Evolutionary conservation across 1,284 basidiomycete species (phyloP).

Genomic region (Boletellus deceptivus): DNA sequence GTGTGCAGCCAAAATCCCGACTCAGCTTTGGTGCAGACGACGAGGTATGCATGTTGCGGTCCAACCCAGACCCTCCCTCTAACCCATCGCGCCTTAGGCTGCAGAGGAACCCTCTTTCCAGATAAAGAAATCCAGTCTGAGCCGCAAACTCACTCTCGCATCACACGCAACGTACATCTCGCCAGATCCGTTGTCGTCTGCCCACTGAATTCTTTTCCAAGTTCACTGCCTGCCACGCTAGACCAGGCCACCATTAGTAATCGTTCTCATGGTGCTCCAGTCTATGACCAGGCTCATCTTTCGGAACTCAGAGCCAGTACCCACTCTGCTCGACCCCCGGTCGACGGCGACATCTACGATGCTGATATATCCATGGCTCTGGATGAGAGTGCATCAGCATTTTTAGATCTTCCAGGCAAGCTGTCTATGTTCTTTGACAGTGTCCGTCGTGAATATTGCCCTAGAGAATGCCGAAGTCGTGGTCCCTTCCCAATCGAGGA

Average conservation of each 20-base stretch:
- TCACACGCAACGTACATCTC: conserved; percentile 48
- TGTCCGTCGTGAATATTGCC: conserved; percentile 3
- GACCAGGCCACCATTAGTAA: conserved; percentile 54
- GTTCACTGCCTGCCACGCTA: conserved; percentile 40
- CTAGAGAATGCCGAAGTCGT: conserved; percentile 36
- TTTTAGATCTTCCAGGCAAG: conserved; percentile 41
- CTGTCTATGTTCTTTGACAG: neutral
- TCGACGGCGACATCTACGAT: conserved; percentile 43
- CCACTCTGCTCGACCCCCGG: conserved; percentile 53
- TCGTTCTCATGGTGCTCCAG: conserved; percentile 45
- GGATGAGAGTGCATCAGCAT: conserved; percentile 39
- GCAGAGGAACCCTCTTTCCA: conserved; percentile 63
- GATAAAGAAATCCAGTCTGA: conserved; percentile 74
- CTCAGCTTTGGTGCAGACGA: conserved; percentile 84
- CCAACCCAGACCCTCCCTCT: conserved; percentile 19
- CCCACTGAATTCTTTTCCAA: conserved; percentile 14
- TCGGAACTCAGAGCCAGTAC: conserved; percentile 83
- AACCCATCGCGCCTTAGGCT: conserved; percentile 39
- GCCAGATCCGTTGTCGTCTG: conserved; percentile 9
- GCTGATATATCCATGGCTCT: conserved; percentile 54
- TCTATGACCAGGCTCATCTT: conserved; percentile 78
- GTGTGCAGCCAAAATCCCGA: conserved; percentile 58
- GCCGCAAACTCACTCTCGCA: conserved; percentile 59
- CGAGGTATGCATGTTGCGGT: conserved; percentile 50
- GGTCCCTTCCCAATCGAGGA: conserved; percentile 77